Conservation (phyloP, 331 rosid species). For the Pyrus hybrid region DNA sequence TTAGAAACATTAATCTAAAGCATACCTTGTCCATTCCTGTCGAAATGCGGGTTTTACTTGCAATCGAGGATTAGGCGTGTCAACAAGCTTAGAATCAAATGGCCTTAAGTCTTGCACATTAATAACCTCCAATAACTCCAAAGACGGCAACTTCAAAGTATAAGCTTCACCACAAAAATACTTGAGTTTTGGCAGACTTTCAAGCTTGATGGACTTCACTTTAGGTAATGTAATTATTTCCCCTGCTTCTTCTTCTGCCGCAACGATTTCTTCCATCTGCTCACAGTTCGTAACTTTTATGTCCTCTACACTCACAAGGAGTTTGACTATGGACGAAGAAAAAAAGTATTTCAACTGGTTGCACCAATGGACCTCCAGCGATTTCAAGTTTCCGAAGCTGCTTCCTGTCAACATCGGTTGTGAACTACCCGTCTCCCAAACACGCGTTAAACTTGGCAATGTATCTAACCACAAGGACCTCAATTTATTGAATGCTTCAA, state of each 20-base stretch:
- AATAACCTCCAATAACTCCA: not conserved
- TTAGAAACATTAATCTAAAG: too few relatives aligned
- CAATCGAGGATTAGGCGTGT: not conserved
- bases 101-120: not conserved
- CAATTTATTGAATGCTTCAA: not conserved
- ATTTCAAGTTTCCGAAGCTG: not conserved
- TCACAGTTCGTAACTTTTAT: accelerated
- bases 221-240: not conserved
- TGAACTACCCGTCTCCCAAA: not conserved
- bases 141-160: not conserved
- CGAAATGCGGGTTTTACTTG: too few relatives aligned
- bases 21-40: not conserved
- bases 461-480: accelerated
- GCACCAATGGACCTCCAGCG: accelerated
- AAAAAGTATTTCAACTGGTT: not conserved
- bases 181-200: not conserved
- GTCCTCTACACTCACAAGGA: not conserved
- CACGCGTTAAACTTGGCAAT: not conserved
- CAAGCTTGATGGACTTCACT: not conserved
- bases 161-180: not conserved
- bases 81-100: not conserved
- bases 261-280: not conserved
- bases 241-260: not conserved
- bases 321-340: not conserved
- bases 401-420: not conserved